Conservation (phyloP, 495 filamentous ascomycete genomes). For the Neurospora sp. region DNA sequence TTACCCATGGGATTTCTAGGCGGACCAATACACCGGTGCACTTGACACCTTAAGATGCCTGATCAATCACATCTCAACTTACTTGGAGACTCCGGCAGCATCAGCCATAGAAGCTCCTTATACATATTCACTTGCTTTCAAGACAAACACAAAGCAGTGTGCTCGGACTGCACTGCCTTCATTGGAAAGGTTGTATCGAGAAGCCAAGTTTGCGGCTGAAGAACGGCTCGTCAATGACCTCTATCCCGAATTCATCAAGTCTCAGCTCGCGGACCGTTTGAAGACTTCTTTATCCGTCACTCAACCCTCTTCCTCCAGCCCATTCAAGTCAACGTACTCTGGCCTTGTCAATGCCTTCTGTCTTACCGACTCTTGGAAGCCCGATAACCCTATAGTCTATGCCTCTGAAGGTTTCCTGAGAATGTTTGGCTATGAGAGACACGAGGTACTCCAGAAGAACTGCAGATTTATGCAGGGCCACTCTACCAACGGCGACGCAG, state of each 20-base stretch:
- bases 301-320: not conserved
- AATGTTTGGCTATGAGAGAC: conserved; percentile 37
- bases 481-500: conserved; percentile 32
- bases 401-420: conserved; percentile 42
- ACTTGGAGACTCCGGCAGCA: conserved; percentile 30
- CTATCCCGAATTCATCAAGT: conserved; percentile 41
- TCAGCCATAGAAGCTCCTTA: conserved; percentile 30
- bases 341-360: conserved; percentile 30
- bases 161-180: conserved; percentile 28
- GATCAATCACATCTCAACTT: conserved; percentile 35
- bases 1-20: conserved; percentile 6
- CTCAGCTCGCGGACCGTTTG: conserved; percentile 22
- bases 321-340: conserved; percentile 16
- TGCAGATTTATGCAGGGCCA: conserved; percentile 42
- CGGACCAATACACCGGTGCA: conserved; percentile 23
- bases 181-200: conserved; percentile 35
- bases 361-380: conserved; percentile 18
- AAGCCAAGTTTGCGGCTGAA: conserved; percentile 34
- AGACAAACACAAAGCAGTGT: conserved; percentile 31
- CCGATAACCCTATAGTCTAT: conserved; percentile 41
- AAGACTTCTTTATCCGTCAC: conserved; percentile 13
- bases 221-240: conserved; percentile 31
- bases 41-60: conserved; percentile 29
- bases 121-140: conserved; percentile 22
- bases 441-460: conserved; percentile 38